Base-by-base conservation (phyloP, 1,284 basidiomycete species). In the Rhodotorula sp. region DNA sequence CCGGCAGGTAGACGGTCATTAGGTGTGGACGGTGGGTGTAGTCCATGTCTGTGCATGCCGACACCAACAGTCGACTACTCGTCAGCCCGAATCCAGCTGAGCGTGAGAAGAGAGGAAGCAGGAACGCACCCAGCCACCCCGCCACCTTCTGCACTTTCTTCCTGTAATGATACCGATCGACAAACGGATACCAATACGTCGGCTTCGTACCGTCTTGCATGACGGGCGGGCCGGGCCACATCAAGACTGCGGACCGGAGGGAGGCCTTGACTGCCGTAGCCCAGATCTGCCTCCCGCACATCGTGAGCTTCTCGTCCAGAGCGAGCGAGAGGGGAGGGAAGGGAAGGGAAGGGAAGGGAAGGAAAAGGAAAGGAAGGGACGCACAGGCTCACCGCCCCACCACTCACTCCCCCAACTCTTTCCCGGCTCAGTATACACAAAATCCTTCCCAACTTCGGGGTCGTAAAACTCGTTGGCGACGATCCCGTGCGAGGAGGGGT, bases 381-480 rank as follows among this genome's bases (percentile, higher is more conserved):
- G 75, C 74, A 92, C 90, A 44, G 92, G 91, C 78, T 94, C 91
- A 58, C 92, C 92, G 47, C 85, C 80, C 92, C 92, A 94, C 91
- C 92, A 95, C 1, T 81, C 77, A 0, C 88, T 77, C 68, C 87
- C 84, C 87, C 87, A 89, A 40, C 84, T 86, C 3, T 85, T 85
- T 9, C 86, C 83, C 8, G 83, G 80, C 31, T 83, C 81, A 68
- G 87, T 88, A 77, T 92, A 92, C 69, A 86, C 83, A 76, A 93
- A 93, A 72, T 87, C 86, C 24, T 81, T 80, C 37, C 84, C 75
- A 0, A 83, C 82, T 9, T 78, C 78, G 0, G 90, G 91, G 78
- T 92, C 91, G 85, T 87, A 93, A 78, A 96, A 96, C 76, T 91
- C 90, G 78, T 96, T 96, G 20, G 87, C 93, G 18, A 96, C 85